phyloP scores from a whole-genome alignment of 371 early-diverging fungal species.

The Lichtheimia corymbifera region DNA sequence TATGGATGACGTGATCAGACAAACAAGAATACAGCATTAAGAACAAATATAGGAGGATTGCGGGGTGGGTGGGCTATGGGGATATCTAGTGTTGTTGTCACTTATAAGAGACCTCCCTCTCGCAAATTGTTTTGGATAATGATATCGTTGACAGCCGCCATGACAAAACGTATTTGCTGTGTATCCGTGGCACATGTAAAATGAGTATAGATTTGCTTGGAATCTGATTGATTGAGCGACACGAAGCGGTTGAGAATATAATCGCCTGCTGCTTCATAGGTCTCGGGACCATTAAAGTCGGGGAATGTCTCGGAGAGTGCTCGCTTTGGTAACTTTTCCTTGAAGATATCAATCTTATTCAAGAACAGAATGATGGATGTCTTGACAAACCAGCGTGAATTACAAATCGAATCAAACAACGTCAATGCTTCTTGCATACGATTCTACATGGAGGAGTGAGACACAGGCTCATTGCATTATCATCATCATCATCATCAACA shows the following conservation, averaged over 20 bases:
- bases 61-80: no score
- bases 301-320: slow-evolving; percentile 76
- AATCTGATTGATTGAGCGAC: slow-evolving; percentile 72
- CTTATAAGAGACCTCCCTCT: slow-evolving; percentile 60
- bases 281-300: slow-evolving; percentile 62
- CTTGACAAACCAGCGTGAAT: slow-evolving; percentile 92
- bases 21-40: not conserved
- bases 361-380: slow-evolving; percentile 95
- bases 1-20: slow-evolving; percentile 1
- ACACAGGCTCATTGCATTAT: not conserved
- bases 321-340: slow-evolving; percentile 80
- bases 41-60: not conserved
- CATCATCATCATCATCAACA: slow-evolving; percentile 10
- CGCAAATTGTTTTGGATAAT: slow-evolving; percentile 60
- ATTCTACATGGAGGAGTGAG: slow-evolving; percentile 56
- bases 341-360: slow-evolving; percentile 97
- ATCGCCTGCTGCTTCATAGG: slow-evolving; percentile 33
- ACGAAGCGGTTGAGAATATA: slow-evolving; percentile 70
- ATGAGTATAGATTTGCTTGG: slow-evolving; percentile 83
- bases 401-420: slow-evolving; percentile 95
- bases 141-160: slow-evolving; percentile 71
- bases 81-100: no score
- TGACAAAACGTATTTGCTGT: slow-evolving; percentile 68
- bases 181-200: slow-evolving; percentile 97
- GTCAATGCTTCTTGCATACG: slow-evolving; percentile 96